phyloP scores from a whole-genome alignment of 2,329 filamentous ascomycete species.

The Claviceps sp. region DNA sequence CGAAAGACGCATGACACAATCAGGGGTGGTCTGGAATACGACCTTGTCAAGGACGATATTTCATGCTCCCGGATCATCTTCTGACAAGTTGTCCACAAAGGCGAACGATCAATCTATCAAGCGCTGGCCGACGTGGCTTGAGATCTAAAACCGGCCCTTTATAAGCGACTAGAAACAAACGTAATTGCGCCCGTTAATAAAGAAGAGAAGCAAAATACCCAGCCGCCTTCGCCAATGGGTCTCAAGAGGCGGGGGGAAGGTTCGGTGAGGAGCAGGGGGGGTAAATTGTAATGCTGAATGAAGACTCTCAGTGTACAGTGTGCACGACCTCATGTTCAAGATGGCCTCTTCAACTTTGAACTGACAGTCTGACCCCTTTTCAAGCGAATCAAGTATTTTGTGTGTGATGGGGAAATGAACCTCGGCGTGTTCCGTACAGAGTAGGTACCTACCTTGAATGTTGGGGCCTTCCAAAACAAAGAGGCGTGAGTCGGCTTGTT shows the following conservation, averaged over 20 bases:
- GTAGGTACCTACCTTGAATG: not conserved
- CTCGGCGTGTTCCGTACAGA: too few species aligned
- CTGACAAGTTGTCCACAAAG: not conserved
- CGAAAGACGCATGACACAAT: not conserved
- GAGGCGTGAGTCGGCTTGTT: not conserved
- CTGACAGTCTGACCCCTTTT: too few species aligned
- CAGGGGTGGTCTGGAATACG: not conserved
- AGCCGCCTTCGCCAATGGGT: not conserved
- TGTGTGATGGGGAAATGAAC: too few species aligned
- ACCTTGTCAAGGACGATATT: not conserved
- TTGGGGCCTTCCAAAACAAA: slow-evolving; percentile 3
- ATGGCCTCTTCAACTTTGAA: too few species aligned
- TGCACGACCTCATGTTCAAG: too few species aligned
- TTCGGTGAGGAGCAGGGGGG: too few species aligned
- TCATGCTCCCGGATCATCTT: not conserved
- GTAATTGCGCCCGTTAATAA: not conserved
- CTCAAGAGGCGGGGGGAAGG: too few species aligned
- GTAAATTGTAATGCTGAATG: too few species aligned
- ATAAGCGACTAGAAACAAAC: not conserved
- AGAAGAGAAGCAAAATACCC: not conserved
- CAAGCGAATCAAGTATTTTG: too few species aligned
- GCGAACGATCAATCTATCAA: not conserved
- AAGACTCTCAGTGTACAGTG: too few species aligned
- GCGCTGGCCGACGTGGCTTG: not conserved
- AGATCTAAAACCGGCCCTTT: not conserved